Conservation (phyloP, 2,329 filamentous ascomycete species). For the Gnomoniopsis smithogilvyi region DNA sequence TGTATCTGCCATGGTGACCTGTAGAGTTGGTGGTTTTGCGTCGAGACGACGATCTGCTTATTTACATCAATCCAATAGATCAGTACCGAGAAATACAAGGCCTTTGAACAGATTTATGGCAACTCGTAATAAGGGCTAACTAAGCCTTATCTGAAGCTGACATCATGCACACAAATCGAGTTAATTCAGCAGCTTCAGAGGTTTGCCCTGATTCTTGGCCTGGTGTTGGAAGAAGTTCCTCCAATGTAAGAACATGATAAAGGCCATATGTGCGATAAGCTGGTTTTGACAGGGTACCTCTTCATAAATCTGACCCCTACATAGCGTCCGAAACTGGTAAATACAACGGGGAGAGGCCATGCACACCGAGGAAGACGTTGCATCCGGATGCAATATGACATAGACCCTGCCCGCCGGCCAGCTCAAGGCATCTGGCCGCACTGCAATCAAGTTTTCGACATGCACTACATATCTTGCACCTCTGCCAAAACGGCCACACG, state of each 20-base stretch:
- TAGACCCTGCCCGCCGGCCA: too few species aligned
- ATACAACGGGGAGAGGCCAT: too few species aligned
- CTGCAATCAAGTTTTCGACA: too few species aligned
- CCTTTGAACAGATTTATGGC: background rate
- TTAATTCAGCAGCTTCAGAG: background rate
- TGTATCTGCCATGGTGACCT: background rate
- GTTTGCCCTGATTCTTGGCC: background rate
- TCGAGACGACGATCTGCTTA: background rate
- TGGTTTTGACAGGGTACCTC: background rate
- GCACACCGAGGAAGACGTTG: too few species aligned
- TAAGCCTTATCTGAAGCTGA: background rate
- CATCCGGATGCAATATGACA: too few species aligned
- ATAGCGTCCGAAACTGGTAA: background rate
- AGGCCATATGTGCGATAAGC: background rate
- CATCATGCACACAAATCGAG: background rate
- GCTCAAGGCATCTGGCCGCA: too few species aligned
- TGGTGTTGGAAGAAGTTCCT: background rate
- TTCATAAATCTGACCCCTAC: background rate
- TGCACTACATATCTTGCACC: too few species aligned
- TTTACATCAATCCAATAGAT: too few species aligned
- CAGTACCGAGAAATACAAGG: too few species aligned
- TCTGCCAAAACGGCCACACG: too few species aligned
- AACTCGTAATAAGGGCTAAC: background rate
- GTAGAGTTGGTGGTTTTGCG: background rate
- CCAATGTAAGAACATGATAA: background rate